Conservation (phyloP, 495 filamentous ascomycete species). For the Aspergillus incahuasiensis region DNA sequence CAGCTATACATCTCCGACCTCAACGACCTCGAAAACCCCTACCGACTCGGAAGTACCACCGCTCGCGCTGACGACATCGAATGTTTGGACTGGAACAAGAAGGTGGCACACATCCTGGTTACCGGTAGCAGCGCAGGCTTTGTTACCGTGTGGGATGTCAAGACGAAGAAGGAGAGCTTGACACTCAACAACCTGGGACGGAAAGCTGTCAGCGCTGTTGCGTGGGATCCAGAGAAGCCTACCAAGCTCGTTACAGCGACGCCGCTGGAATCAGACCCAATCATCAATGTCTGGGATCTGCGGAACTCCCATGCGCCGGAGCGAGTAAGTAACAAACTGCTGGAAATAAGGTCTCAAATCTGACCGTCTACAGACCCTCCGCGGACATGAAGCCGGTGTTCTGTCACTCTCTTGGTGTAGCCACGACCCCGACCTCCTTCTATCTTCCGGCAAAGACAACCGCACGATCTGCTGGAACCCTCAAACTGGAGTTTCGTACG, state of each 20-base stretch:
- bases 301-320: conserved; percentile 95
- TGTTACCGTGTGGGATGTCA: conserved; percentile 97
- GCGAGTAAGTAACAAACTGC: conserved; percentile 40
- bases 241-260: conserved; percentile 92
- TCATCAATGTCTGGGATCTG: conserved; percentile 91
- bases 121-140: conserved; percentile 93
- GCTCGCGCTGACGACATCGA: conserved; percentile 91
- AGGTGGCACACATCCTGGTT: conserved; percentile 91
- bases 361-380: conserved; percentile 51
- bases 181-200: conserved; percentile 89
- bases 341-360: not conserved
- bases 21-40: conserved; percentile 80
- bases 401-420: conserved; percentile 94
- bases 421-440: conserved; percentile 83
- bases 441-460: conserved; percentile 97
- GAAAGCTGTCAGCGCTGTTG: conserved; percentile 90
- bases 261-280: conserved; percentile 82
- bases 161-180: conserved; percentile 91
- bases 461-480: conserved; percentile 95
- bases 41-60: conserved; percentile 79
- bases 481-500: conserved; percentile 76
- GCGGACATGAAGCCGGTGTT: conserved; percentile 87
- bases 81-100: conserved; percentile 96
- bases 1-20: conserved; percentile 89
- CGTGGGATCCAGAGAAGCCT: conserved; percentile 80